phyloP scores from a whole-genome alignment of 495 filamentous ascomycete genomes.

The Neurospora terricola region DNA sequence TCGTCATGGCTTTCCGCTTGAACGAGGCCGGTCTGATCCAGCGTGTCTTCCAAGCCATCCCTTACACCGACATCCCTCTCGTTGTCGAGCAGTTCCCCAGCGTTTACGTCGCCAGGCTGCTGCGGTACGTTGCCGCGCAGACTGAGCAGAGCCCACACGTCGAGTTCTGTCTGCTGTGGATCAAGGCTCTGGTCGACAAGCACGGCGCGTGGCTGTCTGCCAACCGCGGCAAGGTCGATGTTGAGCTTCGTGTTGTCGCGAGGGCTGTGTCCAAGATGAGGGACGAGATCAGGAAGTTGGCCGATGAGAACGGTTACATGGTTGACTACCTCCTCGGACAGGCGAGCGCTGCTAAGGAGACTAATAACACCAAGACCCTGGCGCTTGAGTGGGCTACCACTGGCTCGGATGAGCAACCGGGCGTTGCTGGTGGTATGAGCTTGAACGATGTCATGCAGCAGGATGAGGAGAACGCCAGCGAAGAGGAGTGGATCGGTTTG shows the following conservation, averaged over 20 bases:
- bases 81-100: slow-evolving; percentile 70
- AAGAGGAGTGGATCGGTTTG: slow-evolving; percentile 46
- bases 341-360: slow-evolving; percentile 15
- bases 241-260: slow-evolving; percentile 71
- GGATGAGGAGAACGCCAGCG: slow-evolving; percentile 23
- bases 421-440: slow-evolving; percentile 7
- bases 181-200: slow-evolving; percentile 68
- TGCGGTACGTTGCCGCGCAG: slow-evolving; percentile 77
- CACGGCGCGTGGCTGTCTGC: slow-evolving; percentile 80
- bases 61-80: slow-evolving; percentile 61
- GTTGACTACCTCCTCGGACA: slow-evolving; percentile 66
- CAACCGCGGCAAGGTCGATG: slow-evolving; percentile 60
- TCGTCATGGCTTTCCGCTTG: slow-evolving; percentile 94
- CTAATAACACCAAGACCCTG: not conserved
- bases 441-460: slow-evolving; percentile 24
- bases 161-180: slow-evolving; percentile 89
- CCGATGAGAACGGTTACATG: slow-evolving; percentile 77
- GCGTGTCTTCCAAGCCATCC: slow-evolving; percentile 75
- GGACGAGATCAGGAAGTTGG: slow-evolving; percentile 60
- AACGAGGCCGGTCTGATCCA: slow-evolving; percentile 70
- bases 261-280: slow-evolving; percentile 68
- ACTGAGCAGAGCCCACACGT: slow-evolving; percentile 87
- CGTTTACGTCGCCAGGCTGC: slow-evolving; percentile 73
- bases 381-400: slow-evolving; percentile 10
- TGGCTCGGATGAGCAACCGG: slow-evolving; percentile 6